These are phyloP conservation scores for Diospyros lotus DNA, from an alignment of 148 eudicot genomes.

Conservation along the genomic window DNA sequence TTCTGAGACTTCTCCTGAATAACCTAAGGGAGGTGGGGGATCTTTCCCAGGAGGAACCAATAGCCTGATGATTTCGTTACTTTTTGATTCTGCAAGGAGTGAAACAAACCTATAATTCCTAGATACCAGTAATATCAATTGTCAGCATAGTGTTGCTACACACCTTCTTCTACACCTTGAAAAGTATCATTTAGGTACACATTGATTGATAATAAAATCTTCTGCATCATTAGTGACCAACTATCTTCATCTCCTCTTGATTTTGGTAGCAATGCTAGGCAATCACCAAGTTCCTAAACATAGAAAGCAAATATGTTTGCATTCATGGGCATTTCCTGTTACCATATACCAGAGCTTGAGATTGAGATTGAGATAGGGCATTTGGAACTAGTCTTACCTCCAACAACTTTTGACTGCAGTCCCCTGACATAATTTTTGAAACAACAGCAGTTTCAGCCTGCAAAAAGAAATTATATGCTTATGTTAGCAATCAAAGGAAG, in stretches of 20 bases:
- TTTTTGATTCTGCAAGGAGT: slow-evolving; percentile 47
- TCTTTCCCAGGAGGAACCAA: slow-evolving; percentile 76
- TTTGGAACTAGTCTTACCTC: slow-evolving; percentile 42
- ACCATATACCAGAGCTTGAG: neutral
- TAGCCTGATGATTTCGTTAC: slow-evolving; percentile 39
- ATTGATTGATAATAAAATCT: slow-evolving; percentile 53
- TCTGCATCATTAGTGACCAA: slow-evolving; percentile 85
- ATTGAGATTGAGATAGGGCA: neutral
- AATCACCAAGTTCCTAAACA: slow-evolving; percentile 68
- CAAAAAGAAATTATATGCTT: slow-evolving; percentile 17
- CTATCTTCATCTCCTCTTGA: slow-evolving; percentile 80
- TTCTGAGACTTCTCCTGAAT: slow-evolving; percentile 24
- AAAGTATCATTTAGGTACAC: slow-evolving; percentile 59
- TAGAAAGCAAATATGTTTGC: slow-evolving; percentile 13
- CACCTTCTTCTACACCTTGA: slow-evolving; percentile 94
- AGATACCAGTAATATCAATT: slow-evolving; percentile 11
- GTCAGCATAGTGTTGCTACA: neutral
- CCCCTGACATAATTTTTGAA: slow-evolving; percentile 59
- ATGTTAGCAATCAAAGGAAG: slow-evolving; percentile 9
- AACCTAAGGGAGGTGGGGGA: slow-evolving; percentile 70
- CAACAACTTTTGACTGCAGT: slow-evolving; percentile 38
- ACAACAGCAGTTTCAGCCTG: slow-evolving; percentile 87
- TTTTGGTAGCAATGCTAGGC: slow-evolving; percentile 82
- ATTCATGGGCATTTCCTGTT: neutral
- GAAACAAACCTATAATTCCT: slow-evolving; percentile 8